Base-by-base conservation (phyloP, 768 basidiomycete genomes). In the Tricholoma furcatifolium region DNA sequence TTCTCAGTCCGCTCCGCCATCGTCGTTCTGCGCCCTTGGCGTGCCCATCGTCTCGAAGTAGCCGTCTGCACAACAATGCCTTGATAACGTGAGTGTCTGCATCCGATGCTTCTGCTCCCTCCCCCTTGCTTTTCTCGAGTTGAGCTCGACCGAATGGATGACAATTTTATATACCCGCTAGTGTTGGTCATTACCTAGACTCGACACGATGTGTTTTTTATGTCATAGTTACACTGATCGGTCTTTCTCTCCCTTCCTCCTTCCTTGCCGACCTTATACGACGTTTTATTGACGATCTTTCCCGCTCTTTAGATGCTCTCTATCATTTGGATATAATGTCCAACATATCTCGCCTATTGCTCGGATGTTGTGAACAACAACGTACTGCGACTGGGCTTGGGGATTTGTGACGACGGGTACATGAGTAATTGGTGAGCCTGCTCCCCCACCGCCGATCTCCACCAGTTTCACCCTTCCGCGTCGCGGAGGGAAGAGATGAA, bases 151-250 rank as follows among this genome's bases (percentile, higher is more conserved):
- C 77, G 76, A 78, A 63, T 58, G 66, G 87, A 89, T 89, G 87
- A 85, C 70, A 54, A 78, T 63, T 65, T 65, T 61, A 57, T 58
- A 50, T 65, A 67, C 68, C 63, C 61, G 74, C 71, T 79, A 84
- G 83, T 70, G 74, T 75, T 72, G 67, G 66, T 52, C 67, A 67
- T 72, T 74, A 81, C 81, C 80, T 78, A n/a, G 75, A 73, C 70
- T 69, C 68, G 75, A 67, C 64, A 69, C 81, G 57, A 77, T 83
- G 87, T 72, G 75, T 67, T 67, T 66, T 75, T 78, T 75, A 80
- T 87, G 88, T 91, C 88, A 91, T 91, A 89, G 88, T 90, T 90
- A 91, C 88, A 85, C 88, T 90, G 88, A 91, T 81, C 77, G 74
- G 80, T 78, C 70, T 61, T 54, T 27, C 35, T n/a, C n/a, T n/a